Evolutionary conservation across 2,329 filamentous ascomycete species (phyloP).

Genomic region (Amesomyces nigricolor): DNA sequence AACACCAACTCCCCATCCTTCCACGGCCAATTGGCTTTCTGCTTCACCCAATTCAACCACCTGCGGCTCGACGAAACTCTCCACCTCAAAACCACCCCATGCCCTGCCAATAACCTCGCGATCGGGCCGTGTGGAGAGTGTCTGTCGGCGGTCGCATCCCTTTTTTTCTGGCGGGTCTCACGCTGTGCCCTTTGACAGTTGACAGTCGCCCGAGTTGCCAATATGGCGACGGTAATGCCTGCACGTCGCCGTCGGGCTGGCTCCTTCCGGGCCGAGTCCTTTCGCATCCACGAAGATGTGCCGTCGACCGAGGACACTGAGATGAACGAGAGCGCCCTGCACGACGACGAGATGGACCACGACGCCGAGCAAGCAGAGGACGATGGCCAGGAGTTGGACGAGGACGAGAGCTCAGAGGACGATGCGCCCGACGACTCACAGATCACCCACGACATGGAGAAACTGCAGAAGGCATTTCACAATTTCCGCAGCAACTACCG

Average conservation of each 20-base stretch:
- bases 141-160: background rate
- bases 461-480: constrained; percentile 73
- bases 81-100: background rate
- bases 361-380: constrained; percentile 32
- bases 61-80: background rate
- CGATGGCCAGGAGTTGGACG: constrained; percentile 38
- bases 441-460: constrained; percentile 81
- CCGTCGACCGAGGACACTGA: constrained; percentile 45
- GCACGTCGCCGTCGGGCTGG: constrained; percentile 32
- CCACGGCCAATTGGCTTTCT: background rate
- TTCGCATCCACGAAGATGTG: constrained; percentile 47
- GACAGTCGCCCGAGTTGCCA: background rate
- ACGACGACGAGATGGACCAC: constrained; percentile 31
- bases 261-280: constrained; percentile 41
- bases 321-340: constrained; percentile 38
- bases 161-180: constrained; percentile 8
- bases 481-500: constrained; percentile 81
- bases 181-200: background rate
- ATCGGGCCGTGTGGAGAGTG: constrained; percentile 3
- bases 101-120: constrained; percentile 13
- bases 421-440: constrained; percentile 61
- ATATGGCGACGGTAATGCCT: constrained; percentile 21
- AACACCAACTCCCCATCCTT: background rate
- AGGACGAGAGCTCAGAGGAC: constrained; percentile 48
- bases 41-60: background rate